A percentile compares a stretch with the other conserved stretches of the same genome.
Conservation (phyloP, 129 eudicot genomes). For the Flaveria ramosissima region DNA sequence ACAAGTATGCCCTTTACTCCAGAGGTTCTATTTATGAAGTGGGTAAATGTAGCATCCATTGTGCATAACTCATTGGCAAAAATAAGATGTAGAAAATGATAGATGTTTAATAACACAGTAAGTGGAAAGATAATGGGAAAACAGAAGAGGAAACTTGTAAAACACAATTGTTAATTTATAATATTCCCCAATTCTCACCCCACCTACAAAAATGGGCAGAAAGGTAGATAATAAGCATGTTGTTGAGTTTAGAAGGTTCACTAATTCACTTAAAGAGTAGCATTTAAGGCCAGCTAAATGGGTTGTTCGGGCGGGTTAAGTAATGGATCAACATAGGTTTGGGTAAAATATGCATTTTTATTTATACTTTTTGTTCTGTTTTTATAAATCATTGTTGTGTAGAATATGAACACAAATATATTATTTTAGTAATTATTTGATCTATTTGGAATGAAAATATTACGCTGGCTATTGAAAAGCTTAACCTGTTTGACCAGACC, state of each 20-base stretch:
- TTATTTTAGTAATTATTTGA: not conserved
- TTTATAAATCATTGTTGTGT: not conserved
- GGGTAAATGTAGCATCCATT: not conserved
- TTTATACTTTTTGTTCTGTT: not conserved
- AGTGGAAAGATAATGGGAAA: not conserved
- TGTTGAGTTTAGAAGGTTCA: not conserved
- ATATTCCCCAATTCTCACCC: not conserved
- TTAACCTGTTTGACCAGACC: not conserved
- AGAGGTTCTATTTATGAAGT: not conserved
- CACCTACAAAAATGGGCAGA: not conserved
- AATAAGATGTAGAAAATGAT: not conserved
- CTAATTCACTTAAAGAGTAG: constrained; percentile 4
- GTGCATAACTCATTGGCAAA: not conserved
- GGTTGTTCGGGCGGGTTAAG: not conserved
- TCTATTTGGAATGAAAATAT: not conserved
- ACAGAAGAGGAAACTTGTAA: not conserved
- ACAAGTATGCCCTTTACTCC: constrained; percentile 59
- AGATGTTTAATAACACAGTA: not conserved
- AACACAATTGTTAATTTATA: not conserved
- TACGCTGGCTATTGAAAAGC: not conserved
- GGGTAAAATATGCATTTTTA: not conserved
- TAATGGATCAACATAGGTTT: not conserved
- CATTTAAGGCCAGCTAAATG: not conserved
- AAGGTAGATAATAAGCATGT: not conserved
- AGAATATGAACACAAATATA: not conserved